These are phyloP conservation scores for Capronia americana DNA, from an alignment of 2,329 filamentous ascomycete species.

Conservation along the genomic window DNA sequence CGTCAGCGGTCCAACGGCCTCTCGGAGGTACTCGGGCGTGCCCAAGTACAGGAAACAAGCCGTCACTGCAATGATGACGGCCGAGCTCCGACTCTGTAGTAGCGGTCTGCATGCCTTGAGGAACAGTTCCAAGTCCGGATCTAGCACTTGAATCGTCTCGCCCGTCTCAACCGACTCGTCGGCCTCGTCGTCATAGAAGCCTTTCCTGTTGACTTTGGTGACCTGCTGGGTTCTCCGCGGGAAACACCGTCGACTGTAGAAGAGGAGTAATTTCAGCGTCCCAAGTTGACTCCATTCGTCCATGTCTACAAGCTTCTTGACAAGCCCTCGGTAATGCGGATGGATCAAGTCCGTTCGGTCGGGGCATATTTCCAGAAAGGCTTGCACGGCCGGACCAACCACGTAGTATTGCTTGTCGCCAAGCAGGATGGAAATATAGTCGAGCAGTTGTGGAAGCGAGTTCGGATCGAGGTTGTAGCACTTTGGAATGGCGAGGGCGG, in stretches of 20 bases:
- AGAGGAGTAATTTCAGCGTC: constrained; percentile 78
- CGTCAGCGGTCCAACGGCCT: constrained; percentile 81
- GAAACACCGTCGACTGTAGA: constrained; percentile 88
- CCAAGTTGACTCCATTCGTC: constrained; percentile 97
- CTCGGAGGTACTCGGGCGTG: constrained; percentile 74
- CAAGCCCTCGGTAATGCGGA: constrained; percentile 81
- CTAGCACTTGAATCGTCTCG: constrained; percentile 67
- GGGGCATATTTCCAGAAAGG: constrained; percentile 88
- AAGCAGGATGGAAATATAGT: constrained; percentile 77
- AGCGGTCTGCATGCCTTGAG: constrained; percentile 81
- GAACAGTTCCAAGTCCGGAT: constrained; percentile 82
- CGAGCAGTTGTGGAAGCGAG: constrained; percentile 82
- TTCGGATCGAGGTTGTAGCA: constrained; percentile 89
- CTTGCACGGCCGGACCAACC: constrained; percentile 87
- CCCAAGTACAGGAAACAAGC: constrained; percentile 86
- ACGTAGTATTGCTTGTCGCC: constrained; percentile 96
- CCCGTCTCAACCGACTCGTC: constrained; percentile 52
- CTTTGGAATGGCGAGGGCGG: constrained; percentile 92
- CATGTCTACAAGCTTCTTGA: constrained; percentile 96
- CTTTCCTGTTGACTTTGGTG: constrained; percentile 65
- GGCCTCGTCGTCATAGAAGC: constrained; percentile 79
- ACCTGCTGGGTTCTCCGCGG: constrained; percentile 69
- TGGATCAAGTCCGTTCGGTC: constrained; percentile 88
- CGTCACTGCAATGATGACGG: constrained; percentile 85
- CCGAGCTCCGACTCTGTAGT: constrained; percentile 89